These are phyloP conservation scores for Citrus hindsii DNA, from an alignment of 345 rosid species.

Conservation along the genomic window DNA sequence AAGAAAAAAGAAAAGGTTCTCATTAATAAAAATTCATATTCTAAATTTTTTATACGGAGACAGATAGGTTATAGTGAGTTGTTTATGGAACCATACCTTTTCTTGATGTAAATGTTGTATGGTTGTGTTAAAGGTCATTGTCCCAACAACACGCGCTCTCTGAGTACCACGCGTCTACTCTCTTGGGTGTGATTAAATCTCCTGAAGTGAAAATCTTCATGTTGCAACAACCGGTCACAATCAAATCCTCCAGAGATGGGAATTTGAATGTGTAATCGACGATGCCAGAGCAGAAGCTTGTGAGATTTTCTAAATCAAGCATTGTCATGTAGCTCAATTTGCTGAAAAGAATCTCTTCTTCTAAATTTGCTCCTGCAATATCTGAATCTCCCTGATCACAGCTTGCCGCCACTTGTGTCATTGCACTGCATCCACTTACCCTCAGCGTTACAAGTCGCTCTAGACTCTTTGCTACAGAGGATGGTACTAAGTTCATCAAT, in stretches of 20 bases:
- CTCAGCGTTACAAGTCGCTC: not conserved
- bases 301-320: not conserved
- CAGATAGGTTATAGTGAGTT: not conserved
- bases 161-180: not conserved
- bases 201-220: not conserved
- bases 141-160: not conserved
- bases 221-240: not conserved
- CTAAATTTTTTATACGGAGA: not conserved
- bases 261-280: not conserved
- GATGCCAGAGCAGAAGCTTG: not conserved
- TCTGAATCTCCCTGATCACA: not conserved
- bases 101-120: not conserved
- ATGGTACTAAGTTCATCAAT: constrained; percentile 8
- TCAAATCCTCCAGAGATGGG: not conserved
- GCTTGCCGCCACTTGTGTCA: not conserved
- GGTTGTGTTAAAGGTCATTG: not conserved
- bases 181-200: no score
- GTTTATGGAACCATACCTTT: not conserved
- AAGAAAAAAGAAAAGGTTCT: no score
- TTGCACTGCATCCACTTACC: not conserved
- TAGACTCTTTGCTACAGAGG: constrained; percentile 5
- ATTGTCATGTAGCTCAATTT: not conserved
- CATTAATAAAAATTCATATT: no score
- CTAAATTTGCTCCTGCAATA: not conserved
- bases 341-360: not conserved